Base-by-base conservation (phyloP, 306 rosid species). In the Sesbania bispinosa region DNA sequence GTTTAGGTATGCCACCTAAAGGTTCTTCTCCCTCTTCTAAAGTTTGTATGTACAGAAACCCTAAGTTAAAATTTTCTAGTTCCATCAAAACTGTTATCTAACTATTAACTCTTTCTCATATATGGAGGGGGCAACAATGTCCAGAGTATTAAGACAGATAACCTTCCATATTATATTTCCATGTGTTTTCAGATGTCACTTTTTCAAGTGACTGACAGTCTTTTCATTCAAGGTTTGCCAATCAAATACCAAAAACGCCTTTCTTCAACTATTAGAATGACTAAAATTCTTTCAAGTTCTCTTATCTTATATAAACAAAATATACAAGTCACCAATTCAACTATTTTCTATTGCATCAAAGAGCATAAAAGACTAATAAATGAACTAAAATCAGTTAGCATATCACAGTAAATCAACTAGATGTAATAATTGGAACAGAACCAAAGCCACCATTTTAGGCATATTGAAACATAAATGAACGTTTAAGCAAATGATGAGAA, bases 401-500 rank as follows among this genome's bases (percentile, higher is more conserved):
- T 51, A 64, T 27, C 14, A 51, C 10, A 62, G 48, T 29, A 63
- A 45, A 54, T n/a, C 50, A 55, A 46, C 27, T 23, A 35, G 47
- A 41, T 46, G 20, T 21, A 16, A 69, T 21, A 52, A 26, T 15
- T 29, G 41, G 6, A 63, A 43, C 29, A 60, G 16, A 50, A 45
- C 27, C 16, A 29, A 61, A 21, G 39, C 66, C 65, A 46, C 70
- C 62, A 45, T 29, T 35, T 53, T 23, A 55, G 7, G 36, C 21
- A 68, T 42, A 45, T 19, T 0, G 42, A 73, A 77, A 23, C 46
- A 43, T 10, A 62, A 73, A 62, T 19, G 43, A 68, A 69, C 39
- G 42, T 59, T 30, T 10, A 66, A 53, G 58, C 24, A 76, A 16
- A n/a, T 52, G 46, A 41, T 36, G 35, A 45, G 10, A 62, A 41